Percentiles rank a stretch among this genome's conserved stretches.
Conservation (phyloP, 176 grass and related monocot genomes). For the Secale cereale region DNA sequence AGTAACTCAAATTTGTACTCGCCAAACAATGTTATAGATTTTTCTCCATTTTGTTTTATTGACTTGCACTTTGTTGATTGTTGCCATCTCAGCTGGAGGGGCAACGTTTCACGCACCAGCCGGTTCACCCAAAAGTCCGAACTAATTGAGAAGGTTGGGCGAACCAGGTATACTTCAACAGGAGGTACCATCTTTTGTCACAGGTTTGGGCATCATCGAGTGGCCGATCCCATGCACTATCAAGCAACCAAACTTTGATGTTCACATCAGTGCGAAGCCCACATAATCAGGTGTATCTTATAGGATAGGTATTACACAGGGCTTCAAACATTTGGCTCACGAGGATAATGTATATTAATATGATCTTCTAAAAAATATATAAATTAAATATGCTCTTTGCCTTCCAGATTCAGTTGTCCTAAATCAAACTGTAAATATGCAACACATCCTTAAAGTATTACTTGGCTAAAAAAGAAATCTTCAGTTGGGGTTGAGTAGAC, state of each 20-base stretch:
- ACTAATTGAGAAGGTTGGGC: too few relatives aligned
- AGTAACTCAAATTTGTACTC: too few relatives aligned
- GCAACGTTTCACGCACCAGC: too few relatives aligned
- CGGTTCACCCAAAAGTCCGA: too few relatives aligned
- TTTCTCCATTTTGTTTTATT: too few relatives aligned
- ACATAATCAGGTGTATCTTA: neutral
- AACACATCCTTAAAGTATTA: neutral
- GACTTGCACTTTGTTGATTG: too few relatives aligned
- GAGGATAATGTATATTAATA: neutral
- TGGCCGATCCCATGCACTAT: neutral
- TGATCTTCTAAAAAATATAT: neutral
- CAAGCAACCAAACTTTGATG: neutral
- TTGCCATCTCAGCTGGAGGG: too few relatives aligned
- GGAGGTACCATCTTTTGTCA: neutral
- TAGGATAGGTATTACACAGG: neutral
- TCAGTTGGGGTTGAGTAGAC: neutral
- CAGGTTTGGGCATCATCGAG: neutral
- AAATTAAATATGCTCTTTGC: neutral
- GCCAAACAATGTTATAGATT: too few relatives aligned
- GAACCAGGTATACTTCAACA: too few relatives aligned
- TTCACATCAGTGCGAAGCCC: neutral
- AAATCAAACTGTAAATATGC: neutral
- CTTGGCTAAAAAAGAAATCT: neutral
- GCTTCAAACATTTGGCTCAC: neutral
- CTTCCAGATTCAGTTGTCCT: neutral